Percentiles rank a stretch among this genome's conserved stretches.
These are phyloP conservation scores for Orbilia quercus DNA, from an alignment of 2,329 filamentous ascomycete species.

Conservation along the genomic window DNA sequence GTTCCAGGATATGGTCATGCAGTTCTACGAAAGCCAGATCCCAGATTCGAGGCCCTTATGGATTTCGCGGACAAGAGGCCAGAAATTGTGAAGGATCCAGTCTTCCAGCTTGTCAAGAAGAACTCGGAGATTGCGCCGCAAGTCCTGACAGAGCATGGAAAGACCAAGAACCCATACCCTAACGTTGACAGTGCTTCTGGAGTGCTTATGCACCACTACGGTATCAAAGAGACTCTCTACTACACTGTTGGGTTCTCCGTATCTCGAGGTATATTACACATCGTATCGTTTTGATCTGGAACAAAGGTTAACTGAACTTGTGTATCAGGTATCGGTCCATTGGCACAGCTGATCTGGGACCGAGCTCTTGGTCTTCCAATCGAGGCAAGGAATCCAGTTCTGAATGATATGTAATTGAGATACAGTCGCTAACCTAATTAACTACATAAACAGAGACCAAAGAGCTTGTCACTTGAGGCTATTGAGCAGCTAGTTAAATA, in stretches of 20 bases:
- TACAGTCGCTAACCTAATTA: neutral
- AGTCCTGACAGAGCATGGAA: constrained; percentile 93
- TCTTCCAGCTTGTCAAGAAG: constrained; percentile 92
- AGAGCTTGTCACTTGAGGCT: constrained; percentile 94
- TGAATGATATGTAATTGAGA: neutral
- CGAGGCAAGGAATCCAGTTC: constrained; percentile 67
- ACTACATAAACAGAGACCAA: constrained; percentile 71
- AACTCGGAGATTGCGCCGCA: constrained; percentile 91
- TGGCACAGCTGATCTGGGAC: constrained; percentile 97
- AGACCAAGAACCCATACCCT: constrained; percentile 97
- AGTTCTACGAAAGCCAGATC: constrained; percentile 95
- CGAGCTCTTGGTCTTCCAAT: constrained; percentile 92
- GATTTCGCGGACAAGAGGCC: constrained; percentile 88
- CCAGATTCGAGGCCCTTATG: constrained; percentile 95
- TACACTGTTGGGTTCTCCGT: constrained; percentile 82
- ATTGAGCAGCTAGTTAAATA: constrained; percentile 73
- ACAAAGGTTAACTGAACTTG: constrained; percentile 65
- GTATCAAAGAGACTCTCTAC: constrained; percentile 93
- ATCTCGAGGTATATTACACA: constrained; percentile 66
- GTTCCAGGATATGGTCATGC: constrained; percentile 96
- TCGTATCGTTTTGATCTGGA: neutral
- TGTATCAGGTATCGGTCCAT: constrained; percentile 73
- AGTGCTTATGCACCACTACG: constrained; percentile 97
- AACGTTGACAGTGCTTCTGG: constrained; percentile 95
- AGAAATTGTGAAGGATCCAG: constrained; percentile 84